phyloP scores from a whole-genome alignment of 345 rosid species.

The Murraya koenigii region DNA sequence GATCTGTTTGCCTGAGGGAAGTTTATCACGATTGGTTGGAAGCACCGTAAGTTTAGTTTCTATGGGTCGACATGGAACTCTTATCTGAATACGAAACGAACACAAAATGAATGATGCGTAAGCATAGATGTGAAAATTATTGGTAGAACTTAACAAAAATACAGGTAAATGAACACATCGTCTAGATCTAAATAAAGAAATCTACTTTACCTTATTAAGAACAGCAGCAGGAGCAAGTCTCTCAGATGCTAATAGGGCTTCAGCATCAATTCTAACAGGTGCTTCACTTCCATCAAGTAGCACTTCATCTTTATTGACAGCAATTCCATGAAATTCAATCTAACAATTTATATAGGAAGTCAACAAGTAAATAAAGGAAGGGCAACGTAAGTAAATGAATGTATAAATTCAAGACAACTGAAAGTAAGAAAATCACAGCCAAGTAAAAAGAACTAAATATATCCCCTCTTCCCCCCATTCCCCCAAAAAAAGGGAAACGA shows the following conservation, averaged over 20 bases:
- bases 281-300: slow-evolving; percentile 97
- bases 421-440: not conserved
- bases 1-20: slow-evolving; percentile 91
- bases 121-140: slow-evolving; percentile 1
- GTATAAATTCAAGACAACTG: too few species aligned
- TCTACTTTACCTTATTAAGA: slow-evolving; percentile 66
- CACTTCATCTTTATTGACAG: slow-evolving; percentile 66
- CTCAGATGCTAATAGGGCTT: slow-evolving; percentile 76
- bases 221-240: slow-evolving; percentile 69
- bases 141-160: slow-evolving; percentile 8
- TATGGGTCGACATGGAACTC: slow-evolving; percentile 82
- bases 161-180: slow-evolving; percentile 1
- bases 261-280: slow-evolving; percentile 79
- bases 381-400: not conserved
- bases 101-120: not conserved
- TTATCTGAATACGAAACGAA: slow-evolving; percentile 44
- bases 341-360: slow-evolving; percentile 19
- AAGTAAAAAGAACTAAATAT: too few species aligned
- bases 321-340: slow-evolving; percentile 89
- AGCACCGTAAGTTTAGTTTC: slow-evolving; percentile 75
- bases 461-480: too few species aligned
- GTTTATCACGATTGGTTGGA: slow-evolving; percentile 66
- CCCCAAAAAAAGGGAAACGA: too few species aligned
- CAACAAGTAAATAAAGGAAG: slow-evolving; percentile 6
- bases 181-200: not conserved